Evolutionary conservation across 2,329 filamentous ascomycete species (phyloP), one percentile per base, ranked within the genome.

Genomic region (Phialophora macrospora): DNA sequence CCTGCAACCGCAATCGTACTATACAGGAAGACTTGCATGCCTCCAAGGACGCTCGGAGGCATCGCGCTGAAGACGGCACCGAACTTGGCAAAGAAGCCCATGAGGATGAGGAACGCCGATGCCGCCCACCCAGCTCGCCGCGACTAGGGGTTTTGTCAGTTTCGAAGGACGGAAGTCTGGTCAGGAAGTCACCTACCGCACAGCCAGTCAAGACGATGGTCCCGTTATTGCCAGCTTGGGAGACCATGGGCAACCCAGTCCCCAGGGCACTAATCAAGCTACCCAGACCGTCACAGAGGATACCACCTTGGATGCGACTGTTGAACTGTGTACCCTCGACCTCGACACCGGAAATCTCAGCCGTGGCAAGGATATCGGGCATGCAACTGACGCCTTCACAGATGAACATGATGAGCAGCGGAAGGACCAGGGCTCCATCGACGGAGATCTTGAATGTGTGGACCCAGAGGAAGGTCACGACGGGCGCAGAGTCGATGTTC

Each of bases 61-160:
- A 95, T 94, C 4, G 90, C 85, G 4, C 92, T 90, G 3, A 95
- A 85, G 0, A 90, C 85, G 0, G 91, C 91, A 0, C 90, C 91
- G 71, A 94, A 93, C 77, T 95, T 95, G 71, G 90, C 87, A 72
- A 94, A 92, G 67, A 95, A 80, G 17, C 92, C 92, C 87, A 93
- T 92, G 70, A 95, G 76, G 67, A 95, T 78, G 11, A 95, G 84
- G 81, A 93, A 93, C 73, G 90, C 82, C 75, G 86, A 92, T 74
- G 88, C 90, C 56, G 88, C 90, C 75, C 92, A 93, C 4, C 92
- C 92, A 4, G 91, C 92, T 55, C 88, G 90, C 61, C 91, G 86
- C 76, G 92, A 94, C 73, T 75, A 54, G n/a, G 56, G 7, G 32
- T 12, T 54, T 68, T 66, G 17, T 38, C 28, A 30, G 62, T 65